phyloP scores from a whole-genome alignment of 2,329 filamentous ascomycete species.

The Ophiostoma piceae region DNA sequence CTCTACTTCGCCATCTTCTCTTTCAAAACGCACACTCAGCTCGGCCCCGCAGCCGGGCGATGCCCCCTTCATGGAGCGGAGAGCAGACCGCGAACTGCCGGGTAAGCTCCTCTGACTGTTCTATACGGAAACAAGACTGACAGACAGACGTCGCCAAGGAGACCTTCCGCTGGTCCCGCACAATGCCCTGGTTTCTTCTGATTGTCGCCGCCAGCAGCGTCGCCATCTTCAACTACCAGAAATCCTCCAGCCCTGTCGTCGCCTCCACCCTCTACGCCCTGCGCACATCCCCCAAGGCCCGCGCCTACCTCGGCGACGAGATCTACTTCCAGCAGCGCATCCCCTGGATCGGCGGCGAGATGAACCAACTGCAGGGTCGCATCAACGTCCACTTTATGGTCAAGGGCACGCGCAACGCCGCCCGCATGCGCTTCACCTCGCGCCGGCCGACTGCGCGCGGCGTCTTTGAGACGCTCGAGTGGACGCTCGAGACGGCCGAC shows the following conservation, averaged over 20 bases:
- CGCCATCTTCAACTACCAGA: constrained; percentile 99
- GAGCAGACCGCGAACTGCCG: constrained; percentile 61
- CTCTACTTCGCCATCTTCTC: constrained; percentile 6
- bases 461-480: constrained; percentile 81
- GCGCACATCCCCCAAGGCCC: constrained; percentile 69
- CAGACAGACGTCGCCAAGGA: constrained; percentile 38
- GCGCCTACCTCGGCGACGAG: constrained; percentile 77
- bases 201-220: constrained; percentile 66
- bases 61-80: constrained; percentile 60
- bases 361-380: constrained; percentile 88
- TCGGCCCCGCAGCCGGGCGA: constrained; percentile 55
- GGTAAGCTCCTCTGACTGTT: constrained; percentile 39
- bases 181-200: constrained; percentile 73
- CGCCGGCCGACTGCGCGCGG: constrained; percentile 56
- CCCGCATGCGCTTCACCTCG: constrained; percentile 76
- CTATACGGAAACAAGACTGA: constrained; percentile 24
- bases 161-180: constrained; percentile 60
- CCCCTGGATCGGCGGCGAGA: constrained; percentile 77
- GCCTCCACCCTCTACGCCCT: constrained; percentile 85
- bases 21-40: constrained; percentile 30
- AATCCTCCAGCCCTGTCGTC: constrained; percentile 81
- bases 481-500: constrained; percentile 70
- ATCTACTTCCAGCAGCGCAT: constrained; percentile 75
- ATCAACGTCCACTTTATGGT: constrained; percentile 87
- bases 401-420: constrained; percentile 66